Base-by-base conservation (phyloP, 2,329 filamentous ascomycete genomes). In the Epichloe baconii region DNA sequence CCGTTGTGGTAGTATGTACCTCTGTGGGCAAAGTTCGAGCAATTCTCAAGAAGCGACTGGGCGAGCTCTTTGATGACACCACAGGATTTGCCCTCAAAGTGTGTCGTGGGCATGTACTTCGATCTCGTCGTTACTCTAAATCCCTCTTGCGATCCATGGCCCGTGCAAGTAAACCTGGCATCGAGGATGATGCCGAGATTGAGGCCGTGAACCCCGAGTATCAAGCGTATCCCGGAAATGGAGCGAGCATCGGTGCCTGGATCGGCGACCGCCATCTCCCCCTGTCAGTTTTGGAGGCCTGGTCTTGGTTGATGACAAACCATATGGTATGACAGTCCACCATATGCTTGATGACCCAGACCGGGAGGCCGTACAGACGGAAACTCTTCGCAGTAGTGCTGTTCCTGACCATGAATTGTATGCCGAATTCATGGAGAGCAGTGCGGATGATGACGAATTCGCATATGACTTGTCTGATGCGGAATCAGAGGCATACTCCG, bases 311-410 rank as follows among this genome's bases (percentile, higher is more conserved):
- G 89, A 97, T 62, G 82, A 86, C 51, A 82, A 85, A 64, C 80
- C 87, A 0, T 93, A 89, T 61, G 91, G 91, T 12, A 93, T 97
- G 87, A 96, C 88, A 21, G 91, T 97, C 0, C 91, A 97, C 62
- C 91, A 97, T 66, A 91, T 97, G 82, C 79, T 97, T 2, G 91
- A 96, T 71, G 78, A 82, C 52, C 79, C 78, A 1, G 77, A 78
- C 3, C 66, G 68, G 49, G 70, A 74, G 10, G 69, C 69, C 37
- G 59, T 57, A 1, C 56, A 57, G 10, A 54, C 51, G 23, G 57
- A 66, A 42, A 57, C 58, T 3, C 45, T 58, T 47, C 65, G 61
- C 44, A 75, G 64, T 67, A 76, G 63, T 66, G 71, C 60, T 37
- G 65, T 60, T 51, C 64, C 58, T 1, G 62, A 62, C 5, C 65